Evolutionary conservation across 2,329 filamentous ascomycete genomes (phyloP), one percentile per base, ranked within the genome.

Genomic region (Sclerotinia spermophila): DNA sequence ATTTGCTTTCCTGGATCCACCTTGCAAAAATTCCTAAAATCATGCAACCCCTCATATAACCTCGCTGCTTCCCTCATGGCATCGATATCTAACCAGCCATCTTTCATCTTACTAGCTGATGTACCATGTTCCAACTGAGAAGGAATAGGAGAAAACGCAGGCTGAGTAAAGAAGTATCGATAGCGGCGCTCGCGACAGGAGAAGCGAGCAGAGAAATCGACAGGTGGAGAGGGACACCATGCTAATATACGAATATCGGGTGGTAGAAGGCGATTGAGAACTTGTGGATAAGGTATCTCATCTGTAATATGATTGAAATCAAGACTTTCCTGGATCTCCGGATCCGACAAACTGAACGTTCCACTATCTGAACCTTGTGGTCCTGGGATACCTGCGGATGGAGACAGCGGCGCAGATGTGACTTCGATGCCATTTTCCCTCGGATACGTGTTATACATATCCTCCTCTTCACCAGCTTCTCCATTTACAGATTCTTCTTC

Each of bases 1-100:
- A 97, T 92, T 81, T 97, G 93, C 84, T 98, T 98, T 76, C 86
- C 89, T 1, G 92, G 86, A 81, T 99, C 96, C 71, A 98, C 85
- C 81, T 97, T 97, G 86, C 96, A 98, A 79, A 98, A 92, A 81
- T 99, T 99, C 72, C 96, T 89, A 82, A 98, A 99, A 82, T 99
- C 96, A 81, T 98, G 93, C 67, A 89, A 81, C 8, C 96, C 96
- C 76, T 94, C 88, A 75, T 93, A 95, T 65, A 89, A 84, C 79
- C 88, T 90, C 35, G 95, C 96, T 0, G 92, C 96, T 76, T 89
- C 82, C 27, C 89, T 87, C 96, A 99, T 99, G 48, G 90, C 90
- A 0, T 89, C 89, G 70, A 98, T 92, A 81, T 98, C 90, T 10
- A 99, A 86, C 89, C 91, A 96, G 45, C 94, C 94, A 74, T 90